Conservation (phyloP, 495 filamentous ascomycete genomes). For the Arthonia radiata region DNA sequence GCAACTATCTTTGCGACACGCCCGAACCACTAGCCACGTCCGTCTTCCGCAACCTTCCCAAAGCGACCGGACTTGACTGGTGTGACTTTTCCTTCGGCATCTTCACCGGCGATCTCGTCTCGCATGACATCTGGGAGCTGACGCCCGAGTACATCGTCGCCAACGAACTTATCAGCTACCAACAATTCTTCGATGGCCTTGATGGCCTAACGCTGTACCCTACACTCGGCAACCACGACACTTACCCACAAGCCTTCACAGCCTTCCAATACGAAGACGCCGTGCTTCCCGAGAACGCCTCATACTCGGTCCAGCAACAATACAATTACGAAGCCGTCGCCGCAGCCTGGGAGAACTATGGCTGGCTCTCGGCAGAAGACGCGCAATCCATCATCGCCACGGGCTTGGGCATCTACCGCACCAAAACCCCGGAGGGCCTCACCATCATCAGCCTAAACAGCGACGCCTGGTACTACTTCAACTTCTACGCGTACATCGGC, state of each 20-base stretch:
- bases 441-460: slow-evolving; percentile 28
- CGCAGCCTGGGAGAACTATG: slow-evolving; percentile 24
- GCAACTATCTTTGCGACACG: slow-evolving; percentile 28
- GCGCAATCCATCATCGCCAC: slow-evolving; percentile 18
- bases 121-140: too few relatives aligned
- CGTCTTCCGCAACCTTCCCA: too few relatives aligned
- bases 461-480: slow-evolving; percentile 26
- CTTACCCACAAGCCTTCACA: slow-evolving; percentile 23
- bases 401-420: slow-evolving; percentile 27
- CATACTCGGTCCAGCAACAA: slow-evolving; percentile 2
- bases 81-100: slow-evolving; percentile 4
- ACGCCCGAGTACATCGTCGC: too few relatives aligned
- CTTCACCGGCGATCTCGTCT: slow-evolving; percentile 5
- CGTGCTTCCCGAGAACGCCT: too few relatives aligned
- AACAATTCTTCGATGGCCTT: slow-evolving; percentile 3
- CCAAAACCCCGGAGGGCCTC: slow-evolving; percentile 22
- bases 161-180: too few relatives aligned
- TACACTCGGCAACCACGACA: slow-evolving; percentile 29
- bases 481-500: slow-evolving; percentile 23
- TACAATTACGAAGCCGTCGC: slow-evolving; percentile 31
- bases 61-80: too few relatives aligned
- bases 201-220: slow-evolving; percentile 1
- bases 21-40: too few relatives aligned
- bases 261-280: too few relatives aligned
- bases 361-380: slow-evolving; percentile 20